These are phyloP conservation scores for Tricholomella constricta DNA, from an alignment of 768 basidiomycete species.

Conservation along the genomic window DNA sequence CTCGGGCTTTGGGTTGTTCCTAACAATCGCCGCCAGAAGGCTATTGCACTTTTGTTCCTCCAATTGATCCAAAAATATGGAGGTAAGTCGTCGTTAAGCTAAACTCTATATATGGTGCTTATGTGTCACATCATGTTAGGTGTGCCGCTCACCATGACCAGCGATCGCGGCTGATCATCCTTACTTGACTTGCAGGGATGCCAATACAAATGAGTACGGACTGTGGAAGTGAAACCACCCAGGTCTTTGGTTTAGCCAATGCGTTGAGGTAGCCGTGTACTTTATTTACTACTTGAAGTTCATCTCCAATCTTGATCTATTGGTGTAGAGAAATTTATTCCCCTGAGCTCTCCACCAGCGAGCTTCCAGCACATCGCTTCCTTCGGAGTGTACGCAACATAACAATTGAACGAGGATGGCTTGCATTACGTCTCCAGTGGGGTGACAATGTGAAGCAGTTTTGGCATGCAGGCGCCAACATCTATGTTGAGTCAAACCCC, in stretches of 20 bases:
- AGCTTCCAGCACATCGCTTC: background rate
- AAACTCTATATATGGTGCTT: no score
- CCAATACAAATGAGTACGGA: conserved; percentile 35
- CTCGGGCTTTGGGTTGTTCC: conserved; percentile 32
- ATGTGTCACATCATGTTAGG: no score
- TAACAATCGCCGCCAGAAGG: conserved; percentile 25
- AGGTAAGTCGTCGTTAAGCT: background rate
- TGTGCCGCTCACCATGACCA: no score
- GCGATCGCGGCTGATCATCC: no score
- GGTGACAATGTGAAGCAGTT: conserved; percentile 29
- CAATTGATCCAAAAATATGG: conserved; percentile 11
- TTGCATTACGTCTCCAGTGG: conserved; percentile 24
- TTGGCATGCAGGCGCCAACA: conserved; percentile 16
- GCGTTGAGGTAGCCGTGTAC: conserved; percentile 22
- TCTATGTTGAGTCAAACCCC: no score
- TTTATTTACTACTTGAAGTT: conserved; percentile 24
- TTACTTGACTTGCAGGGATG: conserved; percentile 32
- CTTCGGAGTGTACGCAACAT: background rate
- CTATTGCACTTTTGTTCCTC: conserved; percentile 31
- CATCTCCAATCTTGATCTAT: conserved; percentile 4
- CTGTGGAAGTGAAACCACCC: conserved; percentile 30
- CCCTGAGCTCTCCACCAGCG: background rate
- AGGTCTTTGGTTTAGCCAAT: conserved; percentile 29
- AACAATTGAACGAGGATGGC: conserved; percentile 21
- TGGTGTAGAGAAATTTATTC: background rate